These are phyloP conservation scores for Physcomitrellopsis africana DNA, from an alignment of 225 moss, liverwort and hornwort genomes.

Conservation along the genomic window DNA sequence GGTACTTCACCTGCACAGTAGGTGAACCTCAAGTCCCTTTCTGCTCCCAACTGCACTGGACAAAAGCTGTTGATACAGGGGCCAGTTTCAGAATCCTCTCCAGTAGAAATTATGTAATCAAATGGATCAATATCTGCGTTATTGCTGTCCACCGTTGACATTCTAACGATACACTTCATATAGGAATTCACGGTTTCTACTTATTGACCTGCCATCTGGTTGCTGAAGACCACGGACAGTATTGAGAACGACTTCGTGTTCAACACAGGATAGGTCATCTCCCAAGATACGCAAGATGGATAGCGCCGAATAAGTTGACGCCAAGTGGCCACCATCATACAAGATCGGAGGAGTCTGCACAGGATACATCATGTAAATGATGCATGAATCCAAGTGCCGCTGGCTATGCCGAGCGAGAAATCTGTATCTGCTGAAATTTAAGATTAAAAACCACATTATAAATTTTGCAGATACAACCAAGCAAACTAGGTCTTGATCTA, in stretches of 20 bases:
- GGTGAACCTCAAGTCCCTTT: constrained; percentile 86
- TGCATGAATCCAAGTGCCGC: neutral
- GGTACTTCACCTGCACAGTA: constrained; percentile 87
- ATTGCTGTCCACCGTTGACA: constrained; percentile 16
- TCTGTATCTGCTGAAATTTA: neutral
- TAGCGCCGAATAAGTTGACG: constrained; percentile 92
- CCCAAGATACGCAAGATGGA: constrained; percentile 86
- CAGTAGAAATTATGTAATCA: constrained; percentile 7
- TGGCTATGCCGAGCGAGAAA: neutral
- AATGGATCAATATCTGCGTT: neutral
- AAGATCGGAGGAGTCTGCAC: constrained; percentile 64
- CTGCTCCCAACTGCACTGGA: constrained; percentile 71
- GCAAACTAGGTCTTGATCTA: constrained; percentile 9
- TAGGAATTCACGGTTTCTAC: neutral
- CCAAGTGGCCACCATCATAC: constrained; percentile 90
- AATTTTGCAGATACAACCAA: constrained; percentile 20
- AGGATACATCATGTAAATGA: constrained; percentile 7
- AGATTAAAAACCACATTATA: neutral
- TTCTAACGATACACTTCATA: neutral
- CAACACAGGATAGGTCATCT: constrained; percentile 83
- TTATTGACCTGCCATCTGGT: constrained; percentile 81
- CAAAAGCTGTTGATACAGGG: constrained; percentile 64
- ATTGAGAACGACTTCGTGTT: constrained; percentile 57
- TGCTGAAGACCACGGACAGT: constrained; percentile 83
- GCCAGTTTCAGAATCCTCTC: constrained; percentile 21